Evolutionary conservation across 2,329 filamentous ascomycete species (phyloP), one percentile per base, ranked within the genome.

Genomic region (Cryphonectria carpinicola): DNA sequence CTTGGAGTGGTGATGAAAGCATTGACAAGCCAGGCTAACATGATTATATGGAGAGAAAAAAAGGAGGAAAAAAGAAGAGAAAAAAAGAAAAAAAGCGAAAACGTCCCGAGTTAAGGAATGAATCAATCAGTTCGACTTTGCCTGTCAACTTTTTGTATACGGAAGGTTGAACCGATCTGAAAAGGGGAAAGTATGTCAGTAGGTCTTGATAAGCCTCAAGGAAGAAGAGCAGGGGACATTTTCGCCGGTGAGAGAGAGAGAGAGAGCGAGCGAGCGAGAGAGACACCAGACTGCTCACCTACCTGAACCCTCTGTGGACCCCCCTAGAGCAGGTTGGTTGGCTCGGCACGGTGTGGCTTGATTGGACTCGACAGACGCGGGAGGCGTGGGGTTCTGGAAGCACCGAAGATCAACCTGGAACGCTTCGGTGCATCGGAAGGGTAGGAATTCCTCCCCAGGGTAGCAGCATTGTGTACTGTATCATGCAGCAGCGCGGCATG

Each of bases 361-460:
- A 49, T 35, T 28, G 14, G 41, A n/a, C 13, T 25, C 22, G 39
- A 43, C 22, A 46, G 49, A 35, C 35, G 65, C 49, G 54, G 63
- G 64, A 52, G 46, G 64, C 64, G 46, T 65, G 64, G 65, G 65
- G 54, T 67, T 61, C 39, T 43, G 37, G 43, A 52, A 52, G 63
- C 63, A 43, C 25, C 39, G 25, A 58, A 28, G 65, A 32, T 56
- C 37, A 67, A 46, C 37, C 39, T 67, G 54, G 54, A 67, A 32
- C 35, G 25, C 25, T 67, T 43, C 39, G 65, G 54, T 60, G 54
- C 65, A 35, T 43, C 65, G 22, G 52, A 46, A 49, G 65, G 17
- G 65, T n/a, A 19, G 22, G 54, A 39, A 39, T 46, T 35, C 19
- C 37, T 46, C 14, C 14, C 25, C 22, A n/a, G 61, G 35, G n/a